Conservation (phyloP, 2,329 filamentous ascomycete genomes). For the Salinomyces thailandicus region DNA sequence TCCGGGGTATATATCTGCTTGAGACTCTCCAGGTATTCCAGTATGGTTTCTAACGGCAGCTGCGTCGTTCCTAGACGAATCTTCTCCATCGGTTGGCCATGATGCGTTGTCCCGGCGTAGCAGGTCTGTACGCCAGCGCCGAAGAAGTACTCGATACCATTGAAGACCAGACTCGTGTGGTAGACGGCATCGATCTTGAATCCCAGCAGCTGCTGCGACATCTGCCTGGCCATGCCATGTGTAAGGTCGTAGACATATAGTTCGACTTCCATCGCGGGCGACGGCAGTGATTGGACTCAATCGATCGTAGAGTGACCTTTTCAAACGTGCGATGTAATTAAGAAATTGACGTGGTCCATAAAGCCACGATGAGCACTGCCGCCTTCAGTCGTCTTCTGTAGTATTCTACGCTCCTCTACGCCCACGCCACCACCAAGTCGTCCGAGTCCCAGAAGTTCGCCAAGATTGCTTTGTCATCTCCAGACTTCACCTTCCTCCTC, state of each 20-base stretch:
- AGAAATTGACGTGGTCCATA: too few species aligned
- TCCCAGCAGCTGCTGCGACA: conserved; percentile 50
- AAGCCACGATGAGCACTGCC: too few species aligned
- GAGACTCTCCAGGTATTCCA: conserved; percentile 79
- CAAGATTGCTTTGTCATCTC: too few species aligned
- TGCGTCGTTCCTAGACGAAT: conserved; percentile 66
- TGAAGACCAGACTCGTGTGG: conserved; percentile 81
- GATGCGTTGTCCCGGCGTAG: conserved; percentile 69
- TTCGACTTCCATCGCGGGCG: conserved; percentile 39
- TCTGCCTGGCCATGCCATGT: conserved; percentile 33
- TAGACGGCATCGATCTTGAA: conserved; percentile 83
- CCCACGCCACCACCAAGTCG: too few species aligned
- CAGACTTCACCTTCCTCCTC: too few species aligned
- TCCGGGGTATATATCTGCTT: conserved; percentile 66
- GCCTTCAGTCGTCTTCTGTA: too few species aligned
- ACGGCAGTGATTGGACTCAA: too few species aligned
- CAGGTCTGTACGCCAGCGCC: conserved; percentile 80
- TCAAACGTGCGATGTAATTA: too few species aligned
- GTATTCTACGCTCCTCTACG: too few species aligned
- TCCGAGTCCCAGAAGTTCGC: too few species aligned
- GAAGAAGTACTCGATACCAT: conserved; percentile 81
- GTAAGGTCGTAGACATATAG: conserved; percentile 45
- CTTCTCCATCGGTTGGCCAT: conserved; percentile 71
- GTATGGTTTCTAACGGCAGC: conserved; percentile 67
- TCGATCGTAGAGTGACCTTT: too few species aligned